Evolutionary conservation across 2,329 filamentous ascomycete species (phyloP).

Genomic region (Botryotinia calthae): DNA sequence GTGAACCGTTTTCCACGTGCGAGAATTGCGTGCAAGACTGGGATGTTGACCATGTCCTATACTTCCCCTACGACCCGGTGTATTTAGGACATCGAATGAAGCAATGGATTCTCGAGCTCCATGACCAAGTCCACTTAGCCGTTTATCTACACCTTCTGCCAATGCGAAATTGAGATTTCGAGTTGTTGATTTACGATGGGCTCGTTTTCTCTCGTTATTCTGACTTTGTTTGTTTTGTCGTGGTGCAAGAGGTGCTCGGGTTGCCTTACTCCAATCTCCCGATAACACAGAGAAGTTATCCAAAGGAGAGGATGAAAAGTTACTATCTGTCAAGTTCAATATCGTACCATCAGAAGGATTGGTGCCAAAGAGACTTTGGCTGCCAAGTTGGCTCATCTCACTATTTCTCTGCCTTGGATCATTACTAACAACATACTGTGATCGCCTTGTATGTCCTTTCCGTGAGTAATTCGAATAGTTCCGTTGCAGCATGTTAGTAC

Average conservation of each 20-base stretch:
- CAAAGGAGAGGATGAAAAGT: constrained; percentile 30
- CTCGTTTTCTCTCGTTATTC: constrained; percentile 7
- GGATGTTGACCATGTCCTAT: constrained; percentile 32
- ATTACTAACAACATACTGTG: constrained; percentile 24
- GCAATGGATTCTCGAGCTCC: constrained; percentile 28
- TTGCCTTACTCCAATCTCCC: constrained; percentile 19
- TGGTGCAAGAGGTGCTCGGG: constrained; percentile 12
- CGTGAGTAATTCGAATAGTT: constrained; percentile 37
- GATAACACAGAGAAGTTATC: constrained; percentile 31
- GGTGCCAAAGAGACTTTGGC: constrained; percentile 11
- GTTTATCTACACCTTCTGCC: constrained; percentile 16
- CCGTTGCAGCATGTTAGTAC: constrained; percentile 25
- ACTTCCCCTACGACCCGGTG: constrained; percentile 25
- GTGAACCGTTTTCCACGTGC: constrained; percentile 30
- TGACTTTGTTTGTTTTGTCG: background rate
- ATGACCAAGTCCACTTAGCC: constrained; percentile 31
- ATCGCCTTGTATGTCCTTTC: constrained; percentile 32
- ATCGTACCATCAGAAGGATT: constrained; percentile 20
- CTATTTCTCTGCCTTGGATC: constrained; percentile 24
- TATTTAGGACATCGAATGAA: constrained; percentile 20
- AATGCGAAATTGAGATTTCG: constrained; percentile 27
- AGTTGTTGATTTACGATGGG: constrained; percentile 22
- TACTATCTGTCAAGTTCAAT: constrained; percentile 31
- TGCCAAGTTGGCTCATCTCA: constrained; percentile 16
- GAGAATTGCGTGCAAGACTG: constrained; percentile 27